These are phyloP conservation scores for Sclerotinia nivalis DNA, from an alignment of 2,329 filamentous ascomycete species.

Conservation along the genomic window DNA sequence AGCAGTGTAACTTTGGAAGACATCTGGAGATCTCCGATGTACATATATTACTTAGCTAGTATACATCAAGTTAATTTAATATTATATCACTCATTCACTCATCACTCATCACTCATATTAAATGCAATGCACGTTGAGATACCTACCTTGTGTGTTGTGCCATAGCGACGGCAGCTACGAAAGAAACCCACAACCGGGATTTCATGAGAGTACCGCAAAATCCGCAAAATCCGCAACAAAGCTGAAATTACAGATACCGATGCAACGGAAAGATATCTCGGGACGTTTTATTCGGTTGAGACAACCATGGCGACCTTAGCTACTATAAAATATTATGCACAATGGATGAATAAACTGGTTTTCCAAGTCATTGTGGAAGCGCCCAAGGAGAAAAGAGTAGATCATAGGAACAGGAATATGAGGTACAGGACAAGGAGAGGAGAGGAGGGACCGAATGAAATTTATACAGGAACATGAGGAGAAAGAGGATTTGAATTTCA, in stretches of 20 bases:
- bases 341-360: conserved; percentile 1
- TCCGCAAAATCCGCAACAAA: neutral
- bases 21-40: conserved; percentile 4
- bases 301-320: neutral
- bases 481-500: too few relatives aligned
- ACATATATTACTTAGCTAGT: neutral
- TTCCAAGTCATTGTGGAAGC: neutral
- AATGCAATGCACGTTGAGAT: neutral
- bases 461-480: neutral
- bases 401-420: neutral
- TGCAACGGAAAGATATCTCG: neutral
- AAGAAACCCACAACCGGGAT: neutral
- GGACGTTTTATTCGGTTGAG: neutral
- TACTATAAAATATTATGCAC: neutral
- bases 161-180: neutral
- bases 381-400: neutral
- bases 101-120: neutral
- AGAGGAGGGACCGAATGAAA: neutral
- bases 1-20: neutral
- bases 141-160: neutral
- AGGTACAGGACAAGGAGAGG: too few relatives aligned
- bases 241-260: neutral
- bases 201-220: neutral
- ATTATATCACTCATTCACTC: neutral
- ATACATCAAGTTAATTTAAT: neutral